Evolutionary conservation across 352 stramenopile genomes (phyloP).

Genomic region (Phytopythium aichiense): DNA sequence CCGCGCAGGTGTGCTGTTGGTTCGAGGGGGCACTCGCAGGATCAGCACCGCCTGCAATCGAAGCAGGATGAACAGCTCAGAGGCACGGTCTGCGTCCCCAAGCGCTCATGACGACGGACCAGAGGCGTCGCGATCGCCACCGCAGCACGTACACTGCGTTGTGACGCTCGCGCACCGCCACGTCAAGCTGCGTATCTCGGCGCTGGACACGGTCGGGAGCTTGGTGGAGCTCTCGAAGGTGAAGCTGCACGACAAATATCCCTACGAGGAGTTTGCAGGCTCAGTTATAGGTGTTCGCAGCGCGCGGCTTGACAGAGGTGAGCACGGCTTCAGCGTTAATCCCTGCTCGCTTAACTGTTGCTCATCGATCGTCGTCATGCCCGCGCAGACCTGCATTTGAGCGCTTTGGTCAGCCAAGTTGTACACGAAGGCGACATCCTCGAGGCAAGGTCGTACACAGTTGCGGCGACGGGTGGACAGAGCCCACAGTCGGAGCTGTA

Average conservation of each 20-base stretch:
- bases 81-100: neutral
- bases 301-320: neutral
- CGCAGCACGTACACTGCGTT: neutral
- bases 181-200: neutral
- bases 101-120: neutral
- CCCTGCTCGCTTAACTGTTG: neutral
- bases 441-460: constrained; percentile 1
- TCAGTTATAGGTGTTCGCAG: neutral
- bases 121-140: neutral
- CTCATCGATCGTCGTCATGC: neutral
- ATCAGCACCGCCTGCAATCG: neutral
- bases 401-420: neutral
- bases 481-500: neutral
- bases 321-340: neutral
- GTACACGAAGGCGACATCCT: neutral
- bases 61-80: neutral
- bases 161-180: constrained; percentile 1
- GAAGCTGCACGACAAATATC: constrained; percentile 2
- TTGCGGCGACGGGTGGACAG: neutral
- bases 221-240: neutral
- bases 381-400: neutral
- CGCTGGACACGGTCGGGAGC: neutral
- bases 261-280: neutral
- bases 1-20: neutral
- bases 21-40: neutral